Evolutionary conservation across 1,139 yeast species (phyloP).

Genomic region (Yamadazyma diddensiae): DNA sequence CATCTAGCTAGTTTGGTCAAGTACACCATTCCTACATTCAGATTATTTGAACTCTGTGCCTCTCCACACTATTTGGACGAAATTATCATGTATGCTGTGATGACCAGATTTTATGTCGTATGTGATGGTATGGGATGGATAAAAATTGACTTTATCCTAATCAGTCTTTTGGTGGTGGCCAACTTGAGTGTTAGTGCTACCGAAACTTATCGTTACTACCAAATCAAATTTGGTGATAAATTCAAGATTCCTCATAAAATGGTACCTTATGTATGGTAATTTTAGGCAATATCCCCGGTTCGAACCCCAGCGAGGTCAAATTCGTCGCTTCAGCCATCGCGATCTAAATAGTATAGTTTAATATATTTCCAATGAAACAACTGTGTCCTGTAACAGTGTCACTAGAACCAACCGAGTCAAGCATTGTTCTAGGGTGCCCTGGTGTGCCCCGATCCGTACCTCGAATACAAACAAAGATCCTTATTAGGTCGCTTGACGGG

Average conservation of each 20-base stretch:
- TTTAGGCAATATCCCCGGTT: neutral
- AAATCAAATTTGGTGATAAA: constrained; percentile 20
- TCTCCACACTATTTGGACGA: constrained; percentile 88
- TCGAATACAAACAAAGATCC: constrained; percentile 42
- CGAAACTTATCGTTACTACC: constrained; percentile 57
- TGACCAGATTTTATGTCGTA: constrained; percentile 20
- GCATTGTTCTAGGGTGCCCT: constrained; percentile 59
- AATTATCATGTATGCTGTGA: constrained; percentile 53
- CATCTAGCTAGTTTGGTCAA: constrained; percentile 61
- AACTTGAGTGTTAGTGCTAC: constrained; percentile 64
- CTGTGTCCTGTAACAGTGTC: constrained; percentile 30
- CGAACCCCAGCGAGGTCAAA: neutral
- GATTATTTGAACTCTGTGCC: constrained; percentile 50
- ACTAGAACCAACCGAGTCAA: constrained; percentile 45
- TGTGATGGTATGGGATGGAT: constrained; percentile 12
- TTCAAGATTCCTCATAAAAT: constrained; percentile 16
- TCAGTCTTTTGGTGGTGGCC: constrained; percentile 55
- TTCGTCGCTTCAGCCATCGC: constrained; percentile 3
- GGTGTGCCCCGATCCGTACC: constrained; percentile 61
- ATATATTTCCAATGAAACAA: too few species aligned
- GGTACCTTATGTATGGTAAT: constrained; percentile 14
- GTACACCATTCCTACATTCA: constrained; percentile 59
- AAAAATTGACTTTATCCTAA: constrained; percentile 18
- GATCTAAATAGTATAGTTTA: too few species aligned
- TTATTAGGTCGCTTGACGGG: constrained; percentile 38